Base-by-base conservation (phyloP, 345 rosid species). In the Gossypium sturtianum region DNA sequence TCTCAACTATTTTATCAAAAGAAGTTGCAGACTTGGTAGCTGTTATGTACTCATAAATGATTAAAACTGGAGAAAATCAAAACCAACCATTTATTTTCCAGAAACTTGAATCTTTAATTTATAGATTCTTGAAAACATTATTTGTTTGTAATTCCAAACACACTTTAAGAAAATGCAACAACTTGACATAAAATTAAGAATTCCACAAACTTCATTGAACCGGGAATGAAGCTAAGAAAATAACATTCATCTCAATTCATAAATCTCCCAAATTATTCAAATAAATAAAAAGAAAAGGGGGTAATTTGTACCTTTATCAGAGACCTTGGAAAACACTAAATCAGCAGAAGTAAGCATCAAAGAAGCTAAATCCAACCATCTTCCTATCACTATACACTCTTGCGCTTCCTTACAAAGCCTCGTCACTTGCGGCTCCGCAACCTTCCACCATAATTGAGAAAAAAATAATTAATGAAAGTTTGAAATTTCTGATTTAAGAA, bases 301-400 rank as follows among this genome's bases (percentile, higher is more conserved):
- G 41, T 4, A 34, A 34, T 34, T 34, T 34, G 41, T 77, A 93
- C 99, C 99, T 89, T 93, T 96, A 74, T 93, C 99, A 11, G 98
- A 87, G 54, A 93, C 93, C 88, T 90, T 93, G 17, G 98, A 78
- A 63, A 90, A 90, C 23, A 93, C 82, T 86, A 96, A 71, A 65
- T 93, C 97, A 27, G 97, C 98, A 0, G 98, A 93, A 47, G 98
- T 84, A 13, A 93, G 92, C 91, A 96, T 93, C 64, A 96, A 83
- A 1, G 91, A 84, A 48, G 87, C 87, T 81, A 96, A 86, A 73
- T 96, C 99, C 71, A 89, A 74, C 98, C 95, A 88, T 78, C 94
- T 88, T 5, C 81, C 83, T 34, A 38, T 74, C 47, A 85, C 86
- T 73, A 96, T 88, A 10, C 82, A 86, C 59, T 88, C 93, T 75